Conservation (phyloP, 1,284 basidiomycete genomes). For the Xerocomus nothofagi region DNA sequence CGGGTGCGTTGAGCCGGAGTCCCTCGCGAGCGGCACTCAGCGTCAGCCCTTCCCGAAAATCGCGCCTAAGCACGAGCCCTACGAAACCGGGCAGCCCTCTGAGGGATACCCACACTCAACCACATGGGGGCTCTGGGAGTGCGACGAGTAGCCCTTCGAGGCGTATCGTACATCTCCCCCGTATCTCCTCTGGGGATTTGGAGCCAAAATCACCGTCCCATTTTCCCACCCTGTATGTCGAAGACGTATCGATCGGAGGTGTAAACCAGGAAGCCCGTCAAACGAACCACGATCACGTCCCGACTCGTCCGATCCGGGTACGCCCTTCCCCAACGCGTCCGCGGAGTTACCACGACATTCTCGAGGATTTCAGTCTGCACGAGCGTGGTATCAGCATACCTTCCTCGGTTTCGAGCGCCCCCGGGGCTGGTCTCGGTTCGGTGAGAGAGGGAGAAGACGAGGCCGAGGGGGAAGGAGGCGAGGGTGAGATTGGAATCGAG, state of each 20-base stretch:
- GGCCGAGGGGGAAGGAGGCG: conserved; percentile 21
- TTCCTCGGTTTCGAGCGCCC: conserved; percentile 34
- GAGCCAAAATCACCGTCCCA: conserved; percentile 11
- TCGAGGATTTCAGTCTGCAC: conserved; percentile 58
- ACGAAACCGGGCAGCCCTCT: conserved; percentile 23
- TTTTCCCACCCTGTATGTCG: background rate
- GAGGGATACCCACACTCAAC: conserved; percentile 16
- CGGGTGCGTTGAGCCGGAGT: conserved; percentile 23
- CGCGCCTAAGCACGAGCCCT: conserved; percentile 27
- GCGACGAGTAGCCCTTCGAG: conserved; percentile 27
- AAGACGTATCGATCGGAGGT: background rate
- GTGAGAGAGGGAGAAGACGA: conserved; percentile 33
- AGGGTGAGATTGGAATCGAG: conserved; percentile 8
- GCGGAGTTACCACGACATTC: conserved; percentile 61
- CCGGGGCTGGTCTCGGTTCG: conserved; percentile 21
- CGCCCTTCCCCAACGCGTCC: conserved; percentile 46
- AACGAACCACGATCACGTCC: conserved; percentile 13
- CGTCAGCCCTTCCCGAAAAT: conserved; percentile 26
- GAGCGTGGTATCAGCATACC: conserved; percentile 33
- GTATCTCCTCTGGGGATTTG: conserved; percentile 20
- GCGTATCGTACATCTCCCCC: conserved; percentile 25
- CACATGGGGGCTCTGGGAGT: conserved; percentile 12
- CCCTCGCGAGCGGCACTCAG: conserved; percentile 27
- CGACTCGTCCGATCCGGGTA: conserved; percentile 35
- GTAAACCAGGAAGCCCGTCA: background rate